Evolutionary conservation across 1,284 basidiomycete species (phyloP).

Genomic region (Rhodotorula sp.): DNA sequence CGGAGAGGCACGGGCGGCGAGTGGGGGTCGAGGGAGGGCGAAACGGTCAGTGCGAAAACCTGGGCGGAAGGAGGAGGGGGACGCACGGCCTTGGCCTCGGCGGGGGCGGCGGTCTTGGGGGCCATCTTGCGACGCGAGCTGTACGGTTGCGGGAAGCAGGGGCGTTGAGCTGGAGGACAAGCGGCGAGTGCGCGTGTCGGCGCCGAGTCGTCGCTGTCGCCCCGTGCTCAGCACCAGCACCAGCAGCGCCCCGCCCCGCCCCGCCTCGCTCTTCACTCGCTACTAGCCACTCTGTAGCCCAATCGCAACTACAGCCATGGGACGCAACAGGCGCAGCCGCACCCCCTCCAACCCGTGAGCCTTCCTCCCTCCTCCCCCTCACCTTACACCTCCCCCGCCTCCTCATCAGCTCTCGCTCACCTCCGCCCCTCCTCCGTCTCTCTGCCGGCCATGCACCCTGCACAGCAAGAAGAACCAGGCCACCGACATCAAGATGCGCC

Average conservation of each 20-base stretch:
- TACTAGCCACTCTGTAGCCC: background rate
- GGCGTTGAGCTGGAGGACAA: conserved; percentile 2
- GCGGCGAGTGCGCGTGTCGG: background rate
- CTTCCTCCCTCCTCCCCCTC: background rate
- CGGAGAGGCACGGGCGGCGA: too few relatives aligned
- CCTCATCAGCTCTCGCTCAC: background rate
- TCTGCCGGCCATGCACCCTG: background rate
- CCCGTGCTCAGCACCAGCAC: background rate
- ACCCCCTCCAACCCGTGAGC: conserved; percentile 41
- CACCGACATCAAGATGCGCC: conserved; percentile 29
- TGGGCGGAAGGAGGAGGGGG: background rate
- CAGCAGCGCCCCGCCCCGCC: too few relatives aligned
- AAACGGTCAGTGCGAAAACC: background rate
- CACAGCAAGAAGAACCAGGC: conserved; percentile 43
- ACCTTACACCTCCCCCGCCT: background rate
- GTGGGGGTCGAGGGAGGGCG: background rate
- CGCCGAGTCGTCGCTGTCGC: too few relatives aligned
- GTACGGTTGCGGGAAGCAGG: background rate
- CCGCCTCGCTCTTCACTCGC: background rate
- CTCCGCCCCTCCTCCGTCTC: background rate
- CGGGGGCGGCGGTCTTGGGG: background rate
- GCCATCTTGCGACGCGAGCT: background rate
- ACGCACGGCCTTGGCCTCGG: background rate
- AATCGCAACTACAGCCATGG: conserved; percentile 14
- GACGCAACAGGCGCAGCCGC: conserved; percentile 32